A percentile compares a stretch with the other conserved stretches of the same genome.
Conservation (phyloP, 805 yeast genomes). For the Cyberlindnera nakhonratchasimensis region DNA sequence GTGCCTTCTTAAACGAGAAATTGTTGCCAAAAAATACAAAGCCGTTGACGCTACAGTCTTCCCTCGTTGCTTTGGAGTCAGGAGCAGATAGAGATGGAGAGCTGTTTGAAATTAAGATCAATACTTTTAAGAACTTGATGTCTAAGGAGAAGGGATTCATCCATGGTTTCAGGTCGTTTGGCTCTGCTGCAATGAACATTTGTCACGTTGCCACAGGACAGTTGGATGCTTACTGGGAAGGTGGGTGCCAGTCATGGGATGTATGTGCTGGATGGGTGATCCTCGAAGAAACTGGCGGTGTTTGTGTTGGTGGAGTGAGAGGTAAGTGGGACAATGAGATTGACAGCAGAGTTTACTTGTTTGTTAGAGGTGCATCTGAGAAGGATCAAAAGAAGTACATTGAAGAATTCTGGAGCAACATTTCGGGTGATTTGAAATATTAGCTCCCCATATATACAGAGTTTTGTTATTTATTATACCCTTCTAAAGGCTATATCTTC, state of each 20-base stretch:
- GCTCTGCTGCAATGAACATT: slow-evolving; percentile 63
- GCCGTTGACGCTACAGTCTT: slow-evolving; percentile 44
- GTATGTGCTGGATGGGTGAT: slow-evolving; percentile 69
- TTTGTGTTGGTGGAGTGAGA: slow-evolving; percentile 50
- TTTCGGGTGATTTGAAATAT: slow-evolving; percentile 44
- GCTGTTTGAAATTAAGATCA: slow-evolving; percentile 47
- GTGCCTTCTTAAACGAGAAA: slow-evolving; percentile 48
- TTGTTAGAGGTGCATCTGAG: slow-evolving; percentile 48
- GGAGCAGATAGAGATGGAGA: slow-evolving; percentile 55
- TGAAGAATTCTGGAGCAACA: slow-evolving; percentile 47
- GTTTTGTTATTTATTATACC: background rate
- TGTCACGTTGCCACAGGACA: slow-evolving; percentile 57
- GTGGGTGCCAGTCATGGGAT: slow-evolving; percentile 70
- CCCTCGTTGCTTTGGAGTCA: slow-evolving; percentile 57
- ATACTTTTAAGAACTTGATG: slow-evolving; percentile 43
- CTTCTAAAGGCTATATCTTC: slow-evolving; percentile 54
- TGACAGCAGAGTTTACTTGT: slow-evolving; percentile 51
- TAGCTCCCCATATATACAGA: slow-evolving; percentile 6
- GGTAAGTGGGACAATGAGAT: slow-evolving; percentile 46
- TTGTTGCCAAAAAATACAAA: slow-evolving; percentile 29
- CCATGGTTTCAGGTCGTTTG: slow-evolving; percentile 60
- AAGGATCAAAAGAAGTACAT: slow-evolving; percentile 43
- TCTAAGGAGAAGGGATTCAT: slow-evolving; percentile 51
- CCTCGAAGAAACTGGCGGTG: slow-evolving; percentile 56
- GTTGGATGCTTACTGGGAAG: slow-evolving; percentile 65